A percentile compares a stretch with the other conserved stretches of the same genome.
Conservation (phyloP, 257 asterid genomes). For the Solanum tarijense region DNA sequence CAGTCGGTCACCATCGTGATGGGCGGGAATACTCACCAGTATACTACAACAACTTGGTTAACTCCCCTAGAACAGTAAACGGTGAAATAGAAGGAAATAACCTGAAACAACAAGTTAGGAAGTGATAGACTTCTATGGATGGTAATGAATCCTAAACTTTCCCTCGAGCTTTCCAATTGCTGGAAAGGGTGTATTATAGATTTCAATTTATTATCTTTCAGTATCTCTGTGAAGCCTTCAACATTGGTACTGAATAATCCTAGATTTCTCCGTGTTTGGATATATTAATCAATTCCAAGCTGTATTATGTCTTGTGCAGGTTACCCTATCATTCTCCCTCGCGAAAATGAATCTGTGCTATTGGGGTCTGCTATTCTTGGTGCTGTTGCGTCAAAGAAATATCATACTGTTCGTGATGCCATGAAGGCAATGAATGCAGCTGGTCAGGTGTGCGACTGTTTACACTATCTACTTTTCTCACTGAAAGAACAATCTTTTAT, state of each 20-base stretch:
- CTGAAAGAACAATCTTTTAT: not conserved
- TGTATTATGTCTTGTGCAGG: conserved; percentile 29
- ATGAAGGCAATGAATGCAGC: conserved; percentile 88
- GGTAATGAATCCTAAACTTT: not conserved
- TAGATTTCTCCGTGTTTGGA: not conserved
- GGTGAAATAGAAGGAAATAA: not conserved
- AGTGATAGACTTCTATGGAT: not conserved
- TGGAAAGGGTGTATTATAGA: not conserved
- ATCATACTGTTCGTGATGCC: conserved; percentile 59
- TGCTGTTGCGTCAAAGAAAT: conserved; percentile 87
- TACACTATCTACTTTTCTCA: not conserved
- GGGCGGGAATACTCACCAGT: not conserved
- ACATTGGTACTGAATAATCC: not conserved
- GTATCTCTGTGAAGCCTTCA: not conserved
- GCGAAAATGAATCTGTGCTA: conserved; percentile 88
- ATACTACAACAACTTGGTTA: not conserved
- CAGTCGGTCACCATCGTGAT: not conserved
- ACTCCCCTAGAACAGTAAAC: not conserved
- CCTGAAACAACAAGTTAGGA: not conserved
- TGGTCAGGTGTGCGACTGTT: conserved; percentile 46
- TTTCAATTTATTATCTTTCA: not conserved
- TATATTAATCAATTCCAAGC: not conserved
- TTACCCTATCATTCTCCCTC: conserved; percentile 73
- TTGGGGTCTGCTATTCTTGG: conserved; percentile 98
- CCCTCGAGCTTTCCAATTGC: not conserved